These are phyloP conservation scores for Globisporangium irregulare DNA, from an alignment of 352 stramenopile genomes.

Conservation along the genomic window DNA sequence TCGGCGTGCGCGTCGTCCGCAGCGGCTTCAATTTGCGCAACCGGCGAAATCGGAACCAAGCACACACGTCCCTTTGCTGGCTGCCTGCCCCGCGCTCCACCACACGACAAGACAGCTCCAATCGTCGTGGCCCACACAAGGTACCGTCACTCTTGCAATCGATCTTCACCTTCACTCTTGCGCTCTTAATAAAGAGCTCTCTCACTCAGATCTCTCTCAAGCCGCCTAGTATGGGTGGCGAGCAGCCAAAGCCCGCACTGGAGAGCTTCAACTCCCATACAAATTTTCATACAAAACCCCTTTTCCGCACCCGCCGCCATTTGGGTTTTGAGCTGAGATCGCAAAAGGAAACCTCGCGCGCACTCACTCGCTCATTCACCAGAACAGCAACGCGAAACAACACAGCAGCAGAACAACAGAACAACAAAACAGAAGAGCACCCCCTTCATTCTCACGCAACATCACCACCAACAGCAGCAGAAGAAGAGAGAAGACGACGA, in stretches of 20 bases:
- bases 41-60: neutral
- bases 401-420: neutral
- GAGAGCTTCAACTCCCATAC: constrained; percentile 12
- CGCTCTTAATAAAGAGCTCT: no score
- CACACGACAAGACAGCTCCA: neutral
- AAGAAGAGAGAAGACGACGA: neutral
- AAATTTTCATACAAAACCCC: constrained; percentile 2
- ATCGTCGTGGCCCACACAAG: neutral
- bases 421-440: neutral
- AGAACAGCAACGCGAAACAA: neutral
- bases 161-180: neutral
- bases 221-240: constrained; percentile 8
- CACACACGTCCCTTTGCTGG: neutral
- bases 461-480: neutral
- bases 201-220: neutral
- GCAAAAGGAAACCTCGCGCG: constrained; percentile 12
- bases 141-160: neutral
- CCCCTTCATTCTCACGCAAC: neutral
- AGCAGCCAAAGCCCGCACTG: constrained; percentile 5
- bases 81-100: neutral
- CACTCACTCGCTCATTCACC: neutral
- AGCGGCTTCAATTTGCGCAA: constrained; percentile 5
- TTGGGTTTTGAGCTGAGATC: constrained; percentile 3
- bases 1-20: neutral
- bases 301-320: neutral